These are phyloP conservation scores for Mycosphaerelloides madeirae DNA, from an alignment of 2,329 filamentous ascomycete species.

Conservation along the genomic window DNA sequence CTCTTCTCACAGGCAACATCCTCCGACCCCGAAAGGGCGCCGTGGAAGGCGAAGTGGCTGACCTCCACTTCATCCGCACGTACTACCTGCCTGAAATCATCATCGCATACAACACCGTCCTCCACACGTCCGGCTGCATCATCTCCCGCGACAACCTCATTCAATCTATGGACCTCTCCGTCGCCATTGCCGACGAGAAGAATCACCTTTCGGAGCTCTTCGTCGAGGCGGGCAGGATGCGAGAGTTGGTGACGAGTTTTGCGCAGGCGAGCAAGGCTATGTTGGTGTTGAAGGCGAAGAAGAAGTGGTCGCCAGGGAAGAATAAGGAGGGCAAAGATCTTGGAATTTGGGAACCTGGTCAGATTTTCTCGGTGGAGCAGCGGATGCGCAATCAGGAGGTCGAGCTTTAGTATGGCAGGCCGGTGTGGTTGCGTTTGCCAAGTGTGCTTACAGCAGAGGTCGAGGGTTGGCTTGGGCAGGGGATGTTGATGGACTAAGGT, in stretches of 20 bases:
- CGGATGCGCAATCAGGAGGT: slow-evolving; percentile 1
- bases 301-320: slow-evolving; percentile 40
- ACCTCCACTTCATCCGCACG: slow-evolving; percentile 62
- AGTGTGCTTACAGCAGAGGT: too few species aligned
- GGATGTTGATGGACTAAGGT: too few species aligned
- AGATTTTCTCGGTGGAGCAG: not conserved
- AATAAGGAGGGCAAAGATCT: slow-evolving; percentile 40
- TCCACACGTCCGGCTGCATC: slow-evolving; percentile 72
- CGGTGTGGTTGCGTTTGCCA: too few species aligned
- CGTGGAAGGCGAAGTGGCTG: slow-evolving; percentile 51
- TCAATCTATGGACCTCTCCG: slow-evolving; percentile 81
- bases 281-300: slow-evolving; percentile 45
- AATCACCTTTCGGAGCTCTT: slow-evolving; percentile 35
- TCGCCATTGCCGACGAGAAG: slow-evolving; percentile 59
- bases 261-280: slow-evolving; percentile 72
- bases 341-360: slow-evolving; percentile 40
- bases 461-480: too few species aligned
- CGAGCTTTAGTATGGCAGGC: slow-evolving; percentile 2
- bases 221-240: slow-evolving; percentile 39
- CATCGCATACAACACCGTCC: slow-evolving; percentile 73
- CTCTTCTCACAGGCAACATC: slow-evolving; percentile 32
- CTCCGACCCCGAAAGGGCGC: slow-evolving; percentile 33
- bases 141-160: slow-evolving; percentile 72
- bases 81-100: slow-evolving; percentile 82
- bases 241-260: slow-evolving; percentile 53